Conservation (phyloP, 2,329 filamentous ascomycete species). For the Knoxdaviesia proteae region DNA sequence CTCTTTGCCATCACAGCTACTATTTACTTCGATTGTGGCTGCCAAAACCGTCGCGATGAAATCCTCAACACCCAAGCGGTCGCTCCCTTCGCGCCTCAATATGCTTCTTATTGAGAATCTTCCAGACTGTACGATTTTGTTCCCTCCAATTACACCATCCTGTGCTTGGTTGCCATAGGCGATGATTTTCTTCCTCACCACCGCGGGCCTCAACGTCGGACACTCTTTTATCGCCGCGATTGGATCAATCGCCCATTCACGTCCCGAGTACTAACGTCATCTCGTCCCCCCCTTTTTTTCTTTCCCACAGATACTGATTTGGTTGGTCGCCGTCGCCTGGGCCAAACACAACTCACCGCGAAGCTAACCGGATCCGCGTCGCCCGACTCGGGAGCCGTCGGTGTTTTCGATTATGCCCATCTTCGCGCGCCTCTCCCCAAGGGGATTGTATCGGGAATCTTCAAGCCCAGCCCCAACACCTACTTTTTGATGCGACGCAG, state of each 20-base stretch:
- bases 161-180: too few species aligned
- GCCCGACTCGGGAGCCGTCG: constrained; percentile 51
- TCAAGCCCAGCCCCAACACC: constrained; percentile 69
- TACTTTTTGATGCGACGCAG: constrained; percentile 95
- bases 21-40: too few species aligned
- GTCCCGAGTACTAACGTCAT: not conserved
- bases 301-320: constrained; percentile 42
- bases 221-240: not conserved
- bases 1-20: too few species aligned
- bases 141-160: too few species aligned
- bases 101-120: too few species aligned
- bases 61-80: too few species aligned
- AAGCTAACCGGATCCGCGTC: constrained; percentile 61
- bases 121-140: too few species aligned
- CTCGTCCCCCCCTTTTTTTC: not conserved
- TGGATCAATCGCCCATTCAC: not conserved
- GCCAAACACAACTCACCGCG: constrained; percentile 75
- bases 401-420: constrained; percentile 89
- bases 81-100: too few species aligned
- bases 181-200: too few species aligned
- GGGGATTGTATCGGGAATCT: constrained; percentile 81
- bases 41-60: too few species aligned
- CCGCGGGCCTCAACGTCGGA: too few species aligned
- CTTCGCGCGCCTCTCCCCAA: constrained; percentile 81
- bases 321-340: constrained; percentile 66